Evolutionary conservation across 2,329 filamentous ascomycete species (phyloP).

Genomic region (Cucurbitaria berberidis): DNA sequence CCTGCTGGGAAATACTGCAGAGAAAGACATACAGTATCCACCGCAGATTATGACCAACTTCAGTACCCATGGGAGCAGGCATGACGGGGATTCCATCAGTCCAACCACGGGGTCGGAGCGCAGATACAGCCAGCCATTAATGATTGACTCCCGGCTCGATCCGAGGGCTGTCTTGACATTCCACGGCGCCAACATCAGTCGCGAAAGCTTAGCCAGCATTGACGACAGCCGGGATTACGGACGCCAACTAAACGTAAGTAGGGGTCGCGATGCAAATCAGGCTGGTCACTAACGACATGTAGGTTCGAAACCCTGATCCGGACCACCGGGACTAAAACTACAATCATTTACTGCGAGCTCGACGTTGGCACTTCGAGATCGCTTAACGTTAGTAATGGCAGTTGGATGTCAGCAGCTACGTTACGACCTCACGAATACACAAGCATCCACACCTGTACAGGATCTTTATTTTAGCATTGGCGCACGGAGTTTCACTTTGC

Average conservation of each 20-base stretch:
- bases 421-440: constrained; percentile 39
- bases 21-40: constrained; percentile 31
- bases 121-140: constrained; percentile 52
- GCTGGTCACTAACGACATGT: constrained; percentile 18
- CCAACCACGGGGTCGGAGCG: constrained; percentile 44
- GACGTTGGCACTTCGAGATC: constrained; percentile 4
- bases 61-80: constrained; percentile 35
- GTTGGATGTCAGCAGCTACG: constrained; percentile 25
- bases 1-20: constrained; percentile 42
- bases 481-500: constrained; percentile 21
- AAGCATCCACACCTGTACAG: constrained; percentile 16
- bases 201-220: constrained; percentile 54
- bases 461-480: constrained; percentile 30
- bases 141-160: constrained; percentile 58
- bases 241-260: constrained; percentile 52
- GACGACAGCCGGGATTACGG: constrained; percentile 57
- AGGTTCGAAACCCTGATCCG: constrained; percentile 9
- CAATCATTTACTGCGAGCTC: constrained; percentile 2
- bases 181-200: constrained; percentile 51
- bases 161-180: constrained; percentile 55
- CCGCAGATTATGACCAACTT: constrained; percentile 36
- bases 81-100: constrained; percentile 43
- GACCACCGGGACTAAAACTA: constrained; percentile 1
- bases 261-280: background rate
- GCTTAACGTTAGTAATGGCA: constrained; percentile 13